Evolutionary conservation across 306 rosid genomes (phyloP), one percentile per base, ranked within the genome.

Genomic region (Coriaria nepalensis): DNA sequence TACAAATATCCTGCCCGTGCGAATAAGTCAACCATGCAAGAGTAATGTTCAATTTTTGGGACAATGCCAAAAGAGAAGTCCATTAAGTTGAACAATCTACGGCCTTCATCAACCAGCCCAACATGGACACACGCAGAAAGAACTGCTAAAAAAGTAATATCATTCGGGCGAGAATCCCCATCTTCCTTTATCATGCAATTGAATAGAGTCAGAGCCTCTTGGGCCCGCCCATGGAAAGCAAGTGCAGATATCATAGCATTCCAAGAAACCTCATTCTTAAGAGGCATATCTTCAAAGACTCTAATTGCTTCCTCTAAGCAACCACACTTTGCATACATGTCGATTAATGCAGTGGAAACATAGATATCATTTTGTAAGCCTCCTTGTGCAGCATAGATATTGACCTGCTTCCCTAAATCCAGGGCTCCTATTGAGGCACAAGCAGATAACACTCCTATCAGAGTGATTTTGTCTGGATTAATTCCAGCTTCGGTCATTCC

Each of bases 321-420:
- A 42, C 97, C 97, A 51, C 97, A 84, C 76, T 88, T 88, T 0
- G 90, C 93, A 65, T 88, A 84, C 97, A 84, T 88, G 64, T 88
- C 97, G 50, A 84, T 47, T 40, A 88, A 65, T 34, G 97, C 95
- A 35, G 95, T 88, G 36, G 73, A 83, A 14, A 88, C 75, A 63
- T 63, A 88, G 34, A 81, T 60, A 41, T 88, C 80, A 45, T 72
- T 70, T 47, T 64, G 82, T 12, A 69, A 63, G 55, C 81, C 80
- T 66, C 76, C 68, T 62, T 84, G 75, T 8, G 78, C 58, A 33
- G 84, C 95, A 77, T 74, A 74, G n/a, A 49, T 70, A 50, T 81
- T 71, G 7, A 77, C 66, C 71, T 76, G 60, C 70, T 67, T 83
- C 60, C 97, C 97, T 50, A 72, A 43, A 53, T 81, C 95, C 14